phyloP scores from a whole-genome alignment of 495 filamentous ascomycete genomes.

The Penicillium bialowiezense region DNA sequence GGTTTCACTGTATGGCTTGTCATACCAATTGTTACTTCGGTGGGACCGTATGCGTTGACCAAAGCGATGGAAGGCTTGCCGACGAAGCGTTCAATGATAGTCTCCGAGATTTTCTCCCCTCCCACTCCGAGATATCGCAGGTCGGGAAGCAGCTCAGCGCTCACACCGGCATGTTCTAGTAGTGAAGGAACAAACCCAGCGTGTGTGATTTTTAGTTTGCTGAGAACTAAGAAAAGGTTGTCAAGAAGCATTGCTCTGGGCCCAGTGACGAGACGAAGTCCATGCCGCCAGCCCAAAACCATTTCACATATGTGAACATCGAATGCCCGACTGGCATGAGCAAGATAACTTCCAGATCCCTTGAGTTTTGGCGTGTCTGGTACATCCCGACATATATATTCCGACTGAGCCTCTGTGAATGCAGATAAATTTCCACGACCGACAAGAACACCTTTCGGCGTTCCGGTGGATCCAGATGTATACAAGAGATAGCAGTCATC shows the following conservation, averaged over 20 bases:
- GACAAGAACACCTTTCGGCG: slow-evolving; percentile 44
- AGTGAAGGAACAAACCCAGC: slow-evolving; percentile 27
- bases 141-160: slow-evolving; percentile 17
- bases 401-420: too few species aligned
- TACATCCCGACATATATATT: too few species aligned
- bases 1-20: slow-evolving; percentile 63
- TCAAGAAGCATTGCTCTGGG: slow-evolving; percentile 24
- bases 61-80: slow-evolving; percentile 10
- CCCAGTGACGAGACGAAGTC: slow-evolving; percentile 23
- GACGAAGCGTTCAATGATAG: slow-evolving; percentile 23
- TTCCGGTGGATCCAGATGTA: slow-evolving; percentile 47
- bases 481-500: slow-evolving; percentile 38
- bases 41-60: slow-evolving; percentile 60
- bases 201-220: slow-evolving; percentile 64
- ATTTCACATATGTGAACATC: slow-evolving; percentile 22
- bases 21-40: slow-evolving; percentile 76
- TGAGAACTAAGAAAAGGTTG: slow-evolving; percentile 46
- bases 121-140: slow-evolving; percentile 25
- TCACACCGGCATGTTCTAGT: slow-evolving; percentile 16
- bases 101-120: slow-evolving; percentile 28
- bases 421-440: slow-evolving; percentile 18
- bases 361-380: slow-evolving; percentile 12
- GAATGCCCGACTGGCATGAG: slow-evolving; percentile 25
- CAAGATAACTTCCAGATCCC: slow-evolving; percentile 22
- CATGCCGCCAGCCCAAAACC: slow-evolving; percentile 27